Evolutionary conservation across 805 yeast species (phyloP).

Genomic region (Saturnispora silvae): DNA sequence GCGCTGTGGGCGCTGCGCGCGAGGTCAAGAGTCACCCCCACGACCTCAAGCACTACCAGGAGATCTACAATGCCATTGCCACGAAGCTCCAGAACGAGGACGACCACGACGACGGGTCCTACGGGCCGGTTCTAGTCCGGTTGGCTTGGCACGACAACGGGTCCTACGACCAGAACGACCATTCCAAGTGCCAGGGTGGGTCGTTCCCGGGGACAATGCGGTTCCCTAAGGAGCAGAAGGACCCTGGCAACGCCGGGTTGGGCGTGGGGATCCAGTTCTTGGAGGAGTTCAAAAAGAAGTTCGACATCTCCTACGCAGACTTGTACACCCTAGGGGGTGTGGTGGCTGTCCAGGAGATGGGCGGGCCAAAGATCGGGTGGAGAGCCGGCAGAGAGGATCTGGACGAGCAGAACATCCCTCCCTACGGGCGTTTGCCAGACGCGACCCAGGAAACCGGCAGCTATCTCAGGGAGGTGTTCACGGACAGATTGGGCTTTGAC

Average conservation of each 20-base stretch:
- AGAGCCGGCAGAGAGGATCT: constrained; percentile 39
- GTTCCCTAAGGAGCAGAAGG: constrained; percentile 38
- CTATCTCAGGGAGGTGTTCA: constrained; percentile 36
- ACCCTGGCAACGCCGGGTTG: constrained; percentile 41
- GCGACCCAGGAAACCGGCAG: constrained; percentile 33
- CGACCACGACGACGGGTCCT: constrained; percentile 53
- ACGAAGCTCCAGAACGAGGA: constrained; percentile 41
- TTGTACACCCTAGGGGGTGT: constrained; percentile 68
- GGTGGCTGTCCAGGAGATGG: constrained; percentile 49
- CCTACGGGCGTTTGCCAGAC: constrained; percentile 41
- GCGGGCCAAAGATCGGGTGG: constrained; percentile 55
- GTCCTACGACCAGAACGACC: constrained; percentile 31
- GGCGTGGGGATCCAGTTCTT: constrained; percentile 46
- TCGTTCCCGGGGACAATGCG: constrained; percentile 49
- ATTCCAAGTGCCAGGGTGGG: constrained; percentile 34
- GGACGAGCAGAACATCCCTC: constrained; percentile 28
- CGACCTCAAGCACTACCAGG: constrained; percentile 54
- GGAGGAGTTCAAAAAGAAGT: constrained; percentile 42
- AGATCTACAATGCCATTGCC: constrained; percentile 67
- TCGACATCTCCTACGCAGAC: constrained; percentile 54
- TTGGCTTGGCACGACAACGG: constrained; percentile 43
- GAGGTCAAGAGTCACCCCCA: no score
- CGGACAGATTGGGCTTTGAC: constrained; percentile 34
- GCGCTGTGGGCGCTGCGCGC: no score
- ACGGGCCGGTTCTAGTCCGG: constrained; percentile 37